Base-by-base conservation (phyloP, 208 protist species). In the Acanthamoeba healyi region DNA sequence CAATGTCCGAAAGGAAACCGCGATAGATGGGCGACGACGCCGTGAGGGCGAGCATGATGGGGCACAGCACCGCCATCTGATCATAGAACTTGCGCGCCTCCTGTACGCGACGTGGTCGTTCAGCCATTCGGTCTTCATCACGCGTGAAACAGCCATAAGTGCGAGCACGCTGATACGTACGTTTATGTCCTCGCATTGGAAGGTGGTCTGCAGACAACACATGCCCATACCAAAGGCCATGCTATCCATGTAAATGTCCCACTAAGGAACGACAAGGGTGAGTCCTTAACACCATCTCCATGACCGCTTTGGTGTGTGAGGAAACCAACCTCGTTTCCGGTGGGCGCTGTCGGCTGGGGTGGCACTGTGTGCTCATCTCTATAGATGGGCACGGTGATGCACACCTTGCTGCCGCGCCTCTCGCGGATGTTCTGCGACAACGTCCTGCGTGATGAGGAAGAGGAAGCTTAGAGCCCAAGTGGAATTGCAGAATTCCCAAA, bases 141-240 rank as follows among this genome's bases (percentile, higher is more conserved):
- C 49, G 49, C 15, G 49, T 56, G 49, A 22, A n/a, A n/a, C n/a
- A n/a, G n/a, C n/a, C n/a, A n/a, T n/a, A n/a, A n/a, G n/a, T n/a
- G 22, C 61, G 22, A 67, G n/a, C 15, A 67, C 15, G 58, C 58
- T 34, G 6, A 34, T 7, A 29, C 63, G n/a, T 77, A 77, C 67
- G 38, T 92, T 92, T 1, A 92, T 92, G 36, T 92, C 86, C 26
- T 74, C 58, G n/a, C 56, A 38, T 29, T 81, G 81, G 58, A 95
- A 95, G 12, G 40, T 72, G 17, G 99, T 97, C 96, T 99, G 99
- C n/a, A 99, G 95, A 93, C 99, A 99, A 95, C 98, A 98, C 94
- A 95, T 97, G 44, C 99, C 99, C 99, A 99, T 99, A 63, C 99
- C 99, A 96, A 99, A 99, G 4, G 98, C 99, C 99, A 99, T 99